A percentile compares a stretch with the other conserved stretches of the same genome.
Evolutionary conservation across 2,329 filamentous ascomycete species (phyloP).

Genomic region (Sporothrix pseudoabietina): DNA sequence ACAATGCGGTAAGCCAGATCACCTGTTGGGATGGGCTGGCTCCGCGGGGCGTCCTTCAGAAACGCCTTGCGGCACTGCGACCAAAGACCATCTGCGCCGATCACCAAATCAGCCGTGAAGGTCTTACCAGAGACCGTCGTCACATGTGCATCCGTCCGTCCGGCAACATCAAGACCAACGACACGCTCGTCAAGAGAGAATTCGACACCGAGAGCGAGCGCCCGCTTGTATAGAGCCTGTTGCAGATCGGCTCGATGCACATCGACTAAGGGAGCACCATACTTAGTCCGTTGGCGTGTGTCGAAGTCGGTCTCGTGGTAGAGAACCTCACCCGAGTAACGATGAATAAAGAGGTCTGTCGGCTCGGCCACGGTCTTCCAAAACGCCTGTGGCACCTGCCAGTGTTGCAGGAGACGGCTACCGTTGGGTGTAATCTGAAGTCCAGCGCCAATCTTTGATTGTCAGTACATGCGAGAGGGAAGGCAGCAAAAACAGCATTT

Average conservation of each 20-base stretch:
- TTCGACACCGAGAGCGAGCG: slow-evolving; percentile 35
- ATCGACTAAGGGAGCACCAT: slow-evolving; percentile 41
- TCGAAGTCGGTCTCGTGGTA: neutral
- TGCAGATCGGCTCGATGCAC: slow-evolving; percentile 44
- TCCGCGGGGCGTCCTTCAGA: slow-evolving; percentile 31
- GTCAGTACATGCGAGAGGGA: neutral
- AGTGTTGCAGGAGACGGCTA: slow-evolving; percentile 37
- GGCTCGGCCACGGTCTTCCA: neutral
- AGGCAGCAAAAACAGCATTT: neutral
- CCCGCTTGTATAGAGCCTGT: slow-evolving; percentile 37
- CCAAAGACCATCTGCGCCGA: slow-evolving; percentile 38
- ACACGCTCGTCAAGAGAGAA: neutral
- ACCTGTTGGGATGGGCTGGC: slow-evolving; percentile 37
- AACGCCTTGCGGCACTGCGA: slow-evolving; percentile 37
- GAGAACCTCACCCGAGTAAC: neutral
- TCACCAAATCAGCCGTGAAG: slow-evolving; percentile 34
- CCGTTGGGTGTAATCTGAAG: slow-evolving; percentile 40
- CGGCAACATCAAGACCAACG: neutral
- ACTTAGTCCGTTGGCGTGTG: neutral
- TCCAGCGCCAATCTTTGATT: neutral
- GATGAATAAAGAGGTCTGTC: neutral
- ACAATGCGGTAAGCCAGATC: slow-evolving; percentile 43
- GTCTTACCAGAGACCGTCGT: slow-evolving; percentile 33
- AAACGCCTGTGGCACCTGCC: slow-evolving; percentile 32
- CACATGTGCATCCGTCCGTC: slow-evolving; percentile 27